phyloP scores from a whole-genome alignment of 805 yeast species.

The Metschnikowia similis region DNA sequence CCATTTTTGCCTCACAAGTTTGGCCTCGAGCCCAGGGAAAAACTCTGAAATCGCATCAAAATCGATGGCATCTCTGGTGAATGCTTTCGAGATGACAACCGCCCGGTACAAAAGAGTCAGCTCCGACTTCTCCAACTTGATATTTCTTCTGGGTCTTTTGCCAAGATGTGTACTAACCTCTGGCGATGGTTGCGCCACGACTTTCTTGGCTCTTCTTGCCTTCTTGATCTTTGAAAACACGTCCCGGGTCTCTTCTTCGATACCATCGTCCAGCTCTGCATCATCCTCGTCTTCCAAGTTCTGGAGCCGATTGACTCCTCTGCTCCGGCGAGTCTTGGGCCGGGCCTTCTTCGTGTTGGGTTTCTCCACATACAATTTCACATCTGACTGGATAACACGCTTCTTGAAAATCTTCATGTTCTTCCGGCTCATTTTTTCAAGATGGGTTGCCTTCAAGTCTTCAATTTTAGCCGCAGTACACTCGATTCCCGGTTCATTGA shows the following conservation, averaged over 20 bases:
- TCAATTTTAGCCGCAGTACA: conserved; percentile 30
- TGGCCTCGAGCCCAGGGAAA: conserved; percentile 41
- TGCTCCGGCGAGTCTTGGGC: neutral
- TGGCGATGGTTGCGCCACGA: conserved; percentile 6
- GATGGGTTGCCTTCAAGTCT: conserved; percentile 18
- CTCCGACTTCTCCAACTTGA: conserved; percentile 40
- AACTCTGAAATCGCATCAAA: conserved; percentile 58
- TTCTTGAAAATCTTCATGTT: conserved; percentile 9
- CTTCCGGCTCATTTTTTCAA: conserved; percentile 5
- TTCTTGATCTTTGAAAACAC: conserved; percentile 10
- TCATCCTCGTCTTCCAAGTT: conserved; percentile 11
- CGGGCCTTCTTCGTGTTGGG: conserved; percentile 5
- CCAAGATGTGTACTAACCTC: neutral
- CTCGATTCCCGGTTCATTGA: conserved; percentile 23
- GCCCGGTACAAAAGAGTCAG: conserved; percentile 56
- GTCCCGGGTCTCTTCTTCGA: conserved; percentile 1
- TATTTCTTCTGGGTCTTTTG: conserved; percentile 16
- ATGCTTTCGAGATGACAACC: conserved; percentile 63
- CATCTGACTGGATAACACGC: conserved; percentile 12
- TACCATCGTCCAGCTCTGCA: conserved; percentile 1
- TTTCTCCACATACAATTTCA: conserved; percentile 12
- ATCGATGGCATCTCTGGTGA: conserved; percentile 51
- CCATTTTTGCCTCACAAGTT: conserved; percentile 63
- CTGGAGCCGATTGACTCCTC: conserved; percentile 12
- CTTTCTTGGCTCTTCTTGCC: conserved; percentile 15